Conservation (phyloP, 768 basidiomycete genomes). For the Lactifluus piperatus region DNA sequence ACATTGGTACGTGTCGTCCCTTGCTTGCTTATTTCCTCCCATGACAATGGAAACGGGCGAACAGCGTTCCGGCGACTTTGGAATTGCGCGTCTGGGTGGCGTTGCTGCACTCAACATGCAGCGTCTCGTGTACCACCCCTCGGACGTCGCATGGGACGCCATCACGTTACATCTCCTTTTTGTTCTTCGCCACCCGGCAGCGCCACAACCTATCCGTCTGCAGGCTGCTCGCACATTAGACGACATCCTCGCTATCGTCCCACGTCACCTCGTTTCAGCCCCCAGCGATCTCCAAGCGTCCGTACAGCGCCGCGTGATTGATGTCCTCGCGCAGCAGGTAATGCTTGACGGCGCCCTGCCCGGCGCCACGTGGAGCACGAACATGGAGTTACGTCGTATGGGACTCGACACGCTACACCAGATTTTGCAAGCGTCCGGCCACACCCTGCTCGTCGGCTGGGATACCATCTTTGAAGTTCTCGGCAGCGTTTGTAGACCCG, state of each 20-base stretch:
- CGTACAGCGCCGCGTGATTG: constrained; percentile 78
- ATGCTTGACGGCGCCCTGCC: constrained; percentile 29
- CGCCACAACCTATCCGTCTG: constrained; percentile 69
- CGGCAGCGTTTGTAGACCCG: constrained; percentile 72
- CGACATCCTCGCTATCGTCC: constrained; percentile 72
- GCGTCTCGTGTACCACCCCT: constrained; percentile 75
- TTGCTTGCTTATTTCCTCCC: background rate
- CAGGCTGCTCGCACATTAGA: constrained; percentile 87
- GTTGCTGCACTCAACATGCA: constrained; percentile 79
- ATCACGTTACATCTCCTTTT: constrained; percentile 74
- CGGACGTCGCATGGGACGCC: constrained; percentile 77
- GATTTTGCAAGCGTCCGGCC: constrained; percentile 85
- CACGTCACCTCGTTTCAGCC: constrained; percentile 53
- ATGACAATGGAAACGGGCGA: background rate
- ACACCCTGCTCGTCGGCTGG: constrained; percentile 91
- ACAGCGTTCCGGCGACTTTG: constrained; percentile 87
- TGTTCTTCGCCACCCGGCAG: constrained; percentile 58
- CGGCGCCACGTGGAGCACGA: constrained; percentile 33
- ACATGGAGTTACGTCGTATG: constrained; percentile 76
- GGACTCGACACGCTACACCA: constrained; percentile 85
- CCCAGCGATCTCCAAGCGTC: constrained; percentile 50
- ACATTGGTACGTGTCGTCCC: constrained; percentile 42
- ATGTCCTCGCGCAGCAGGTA: constrained; percentile 76
- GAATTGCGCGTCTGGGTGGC: constrained; percentile 77
- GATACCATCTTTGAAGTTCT: constrained; percentile 89